Percentiles rank a stretch among this genome's conserved stretches.
Conservation (phyloP, 768 basidiomycete genomes). For the Tremella fuciformis region DNA sequence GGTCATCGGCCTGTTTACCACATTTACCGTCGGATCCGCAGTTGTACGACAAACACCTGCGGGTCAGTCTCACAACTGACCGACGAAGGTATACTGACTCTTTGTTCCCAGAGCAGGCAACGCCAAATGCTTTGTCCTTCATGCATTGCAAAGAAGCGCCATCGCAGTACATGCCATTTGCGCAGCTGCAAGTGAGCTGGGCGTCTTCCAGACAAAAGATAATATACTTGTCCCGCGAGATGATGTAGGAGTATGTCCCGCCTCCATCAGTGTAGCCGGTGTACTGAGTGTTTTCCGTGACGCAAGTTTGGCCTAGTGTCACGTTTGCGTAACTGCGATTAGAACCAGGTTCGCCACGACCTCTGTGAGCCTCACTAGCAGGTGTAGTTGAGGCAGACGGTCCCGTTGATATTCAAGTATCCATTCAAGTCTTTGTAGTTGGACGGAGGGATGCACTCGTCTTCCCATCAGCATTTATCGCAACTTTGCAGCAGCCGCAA, state of each 20-base stretch:
- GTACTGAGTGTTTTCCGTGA: slow-evolving; percentile 75
- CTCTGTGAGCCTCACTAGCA: slow-evolving; percentile 63
- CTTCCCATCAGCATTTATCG: slow-evolving; percentile 53
- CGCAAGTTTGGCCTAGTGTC: slow-evolving; percentile 63
- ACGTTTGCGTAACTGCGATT: slow-evolving; percentile 70
- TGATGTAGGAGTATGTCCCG: slow-evolving; percentile 69
- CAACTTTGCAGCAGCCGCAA: slow-evolving; percentile 5
- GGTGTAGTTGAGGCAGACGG: slow-evolving; percentile 73
- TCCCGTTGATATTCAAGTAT: slow-evolving; percentile 72
- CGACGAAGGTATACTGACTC: slow-evolving; percentile 54
- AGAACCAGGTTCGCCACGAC: not conserved
- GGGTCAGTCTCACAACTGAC: not conserved
- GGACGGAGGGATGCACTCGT: slow-evolving; percentile 70
- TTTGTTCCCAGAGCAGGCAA: slow-evolving; percentile 60
- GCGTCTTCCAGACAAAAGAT: not conserved
- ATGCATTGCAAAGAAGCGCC: slow-evolving; percentile 61
- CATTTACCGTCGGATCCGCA: slow-evolving; percentile 64
- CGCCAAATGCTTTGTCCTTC: slow-evolving; percentile 61
- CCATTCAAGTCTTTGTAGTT: slow-evolving; percentile 60
- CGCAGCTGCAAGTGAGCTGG: slow-evolving; percentile 62
- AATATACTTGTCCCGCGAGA: slow-evolving; percentile 63
- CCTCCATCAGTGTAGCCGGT: slow-evolving; percentile 62
- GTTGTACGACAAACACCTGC: slow-evolving; percentile 73
- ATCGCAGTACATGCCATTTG: slow-evolving; percentile 72
- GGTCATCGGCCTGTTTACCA: slow-evolving; percentile 61